Percentiles rank a stretch among this genome's conserved stretches.
Conservation (phyloP, 345 rosid genomes). For the Ricinus communis region DNA sequence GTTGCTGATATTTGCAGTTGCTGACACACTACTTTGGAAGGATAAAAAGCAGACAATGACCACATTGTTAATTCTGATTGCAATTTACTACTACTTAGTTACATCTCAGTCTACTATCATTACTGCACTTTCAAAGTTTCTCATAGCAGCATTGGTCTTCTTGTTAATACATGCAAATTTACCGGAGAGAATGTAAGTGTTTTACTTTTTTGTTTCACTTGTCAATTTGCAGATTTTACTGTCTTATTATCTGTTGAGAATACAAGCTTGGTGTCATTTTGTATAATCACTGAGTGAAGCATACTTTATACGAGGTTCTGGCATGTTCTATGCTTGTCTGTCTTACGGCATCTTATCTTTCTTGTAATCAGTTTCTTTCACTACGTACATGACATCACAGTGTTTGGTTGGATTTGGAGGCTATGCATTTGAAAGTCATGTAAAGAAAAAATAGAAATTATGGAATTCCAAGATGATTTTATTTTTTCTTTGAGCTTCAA, state of each 20-base stretch:
- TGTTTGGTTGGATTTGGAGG: background rate
- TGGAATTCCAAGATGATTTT: no score
- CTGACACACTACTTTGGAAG: conserved; percentile 86
- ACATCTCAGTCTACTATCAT: conserved; percentile 58
- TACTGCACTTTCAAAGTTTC: conserved; percentile 65
- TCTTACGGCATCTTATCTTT: conserved; percentile 4
- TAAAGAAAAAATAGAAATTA: no score
- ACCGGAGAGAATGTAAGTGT: conserved; percentile 76
- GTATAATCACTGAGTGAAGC: background rate
- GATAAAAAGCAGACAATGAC: conserved; percentile 59
- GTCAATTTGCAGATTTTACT: background rate
- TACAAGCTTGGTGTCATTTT: background rate
- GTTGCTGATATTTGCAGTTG: conserved; percentile 58
- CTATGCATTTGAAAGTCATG: no score
- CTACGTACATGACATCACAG: background rate
- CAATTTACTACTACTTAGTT: conserved; percentile 68
- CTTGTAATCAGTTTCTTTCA: background rate
- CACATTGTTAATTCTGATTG: conserved; percentile 48
- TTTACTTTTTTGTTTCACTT: conserved; percentile 13
- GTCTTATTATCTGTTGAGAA: background rate
- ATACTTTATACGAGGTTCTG: background rate
- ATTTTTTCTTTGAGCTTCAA: background rate
- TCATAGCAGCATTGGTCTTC: conserved; percentile 51
- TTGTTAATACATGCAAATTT: conserved; percentile 74
- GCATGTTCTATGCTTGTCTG: conserved; percentile 3